Base-by-base conservation (phyloP, 768 basidiomycete species). In the Fistulinella prunicolor region DNA sequence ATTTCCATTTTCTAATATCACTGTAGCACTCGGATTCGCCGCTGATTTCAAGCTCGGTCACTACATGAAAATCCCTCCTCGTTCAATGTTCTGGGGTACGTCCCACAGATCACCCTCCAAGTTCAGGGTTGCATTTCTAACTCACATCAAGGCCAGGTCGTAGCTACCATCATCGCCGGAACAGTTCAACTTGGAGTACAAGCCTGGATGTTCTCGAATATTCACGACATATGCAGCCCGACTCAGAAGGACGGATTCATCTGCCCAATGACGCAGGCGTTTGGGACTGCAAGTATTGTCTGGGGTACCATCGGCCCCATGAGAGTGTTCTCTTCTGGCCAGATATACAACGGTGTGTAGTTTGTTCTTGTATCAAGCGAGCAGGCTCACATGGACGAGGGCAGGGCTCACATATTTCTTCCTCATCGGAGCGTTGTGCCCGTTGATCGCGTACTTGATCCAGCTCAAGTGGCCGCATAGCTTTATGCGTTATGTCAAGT, bases 231-330 rank as follows among this genome's bases (percentile, higher is more conserved):
- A 34, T 51, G 71, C 67, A 51, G 55, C 9, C 42, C 50, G 7
- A 57, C 53, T 10, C 65, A 69, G 24, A 55, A 53, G 17, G 6
- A 83, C 56, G 77, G 79, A 17, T 89, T 89, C 66, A 83, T 79
- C 46, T 90, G 88, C 63, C 86, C 87, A 0, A 64, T 49, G 12
- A 85, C 84, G 6, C 72, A 82, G 50, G 84, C 88, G 8, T 90
- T 91, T 63, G 86, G 85, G 30, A 87, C 86, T 3, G 89, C 89
- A 19, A 82, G 80, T 49, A 78, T 92, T 52, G 78, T 91, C 53
- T 89, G 83, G 83, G 86, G 90, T 51, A 85, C 88, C 51, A 86
- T 93, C 47, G 88, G 89, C 1, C 89, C 89, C 6, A 70, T 68
- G 26, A 74, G 80, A n/a, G 76, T 82, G 60, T 91, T 87, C 73